Conservation (phyloP, 257 asterid species). For the Craterostigma plantagineum region DNA sequence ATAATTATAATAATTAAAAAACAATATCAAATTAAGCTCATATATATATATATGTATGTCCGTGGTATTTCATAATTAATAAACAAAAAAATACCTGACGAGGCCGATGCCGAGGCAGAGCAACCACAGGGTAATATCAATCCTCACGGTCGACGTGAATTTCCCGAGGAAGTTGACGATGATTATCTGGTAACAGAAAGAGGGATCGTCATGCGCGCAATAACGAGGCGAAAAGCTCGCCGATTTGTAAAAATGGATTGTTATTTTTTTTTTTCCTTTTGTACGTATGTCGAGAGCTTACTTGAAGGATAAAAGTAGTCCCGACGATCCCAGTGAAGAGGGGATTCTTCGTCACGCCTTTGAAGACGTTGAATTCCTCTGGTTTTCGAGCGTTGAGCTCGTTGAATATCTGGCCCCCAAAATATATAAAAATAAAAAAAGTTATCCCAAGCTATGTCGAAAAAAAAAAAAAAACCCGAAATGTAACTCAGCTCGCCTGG, state of each 20-base stretch:
- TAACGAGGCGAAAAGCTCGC: conserved; percentile 1
- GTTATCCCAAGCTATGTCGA: not conserved
- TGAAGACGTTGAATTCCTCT: conserved; percentile 56
- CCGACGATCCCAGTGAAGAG: conserved; percentile 78
- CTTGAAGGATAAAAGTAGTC: conserved; percentile 61
- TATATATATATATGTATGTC: conserved; percentile 55
- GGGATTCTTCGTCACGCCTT: conserved; percentile 66
- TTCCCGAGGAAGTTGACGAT: conserved; percentile 72
- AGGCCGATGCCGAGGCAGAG: conserved; percentile 46
- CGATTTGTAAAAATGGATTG: too few species aligned
- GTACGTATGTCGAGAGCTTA: conserved; percentile 40
- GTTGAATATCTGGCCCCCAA: conserved; percentile 68
- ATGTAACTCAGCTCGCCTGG: conserved; percentile 48
- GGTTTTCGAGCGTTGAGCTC: conserved; percentile 89
- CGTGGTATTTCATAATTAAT: not conserved
- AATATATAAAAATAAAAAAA: conserved; percentile 15
- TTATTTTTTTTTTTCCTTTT: too few species aligned
- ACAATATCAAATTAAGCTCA: not conserved
- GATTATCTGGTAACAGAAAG: conserved; percentile 26
- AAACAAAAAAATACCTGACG: conserved; percentile 32
- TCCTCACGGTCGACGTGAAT: conserved; percentile 43
- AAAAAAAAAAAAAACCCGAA: not conserved
- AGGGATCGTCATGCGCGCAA: conserved; percentile 11
- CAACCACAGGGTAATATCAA: conserved; percentile 42
- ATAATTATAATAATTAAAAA: too few species aligned